Percentiles rank a stretch among this genome's conserved stretches.
Conservation (phyloP, 768 basidiomycete species). For the Erythrobasidium yunnanense region DNA sequence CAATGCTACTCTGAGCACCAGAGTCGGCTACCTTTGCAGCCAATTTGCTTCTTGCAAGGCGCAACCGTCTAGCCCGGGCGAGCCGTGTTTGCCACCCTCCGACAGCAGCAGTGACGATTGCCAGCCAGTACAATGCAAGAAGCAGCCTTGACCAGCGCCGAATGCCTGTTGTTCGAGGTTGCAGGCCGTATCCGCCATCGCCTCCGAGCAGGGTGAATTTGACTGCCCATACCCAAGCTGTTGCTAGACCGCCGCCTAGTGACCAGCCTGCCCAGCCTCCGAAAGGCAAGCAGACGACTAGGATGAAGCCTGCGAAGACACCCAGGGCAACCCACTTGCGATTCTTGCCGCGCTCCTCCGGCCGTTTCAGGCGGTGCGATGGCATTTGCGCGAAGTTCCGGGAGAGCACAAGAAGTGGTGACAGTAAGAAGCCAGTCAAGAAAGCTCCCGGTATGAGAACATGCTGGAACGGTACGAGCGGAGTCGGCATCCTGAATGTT, state of each 20-base stretch:
- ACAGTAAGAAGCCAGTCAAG: conserved; percentile 84
- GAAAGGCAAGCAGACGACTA: conserved; percentile 70
- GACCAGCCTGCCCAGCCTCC: conserved; percentile 87
- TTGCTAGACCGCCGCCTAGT: conserved; percentile 49
- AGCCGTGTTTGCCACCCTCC: conserved; percentile 91
- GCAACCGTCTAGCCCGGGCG: conserved; percentile 54
- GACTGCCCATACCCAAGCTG: conserved; percentile 36
- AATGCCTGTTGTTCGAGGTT: background rate
- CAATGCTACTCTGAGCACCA: background rate
- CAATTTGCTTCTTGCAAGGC: conserved; percentile 13
- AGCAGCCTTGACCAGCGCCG: conserved; percentile 52
- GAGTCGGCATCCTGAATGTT: conserved; percentile 86
- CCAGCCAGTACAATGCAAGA: conserved; percentile 74
- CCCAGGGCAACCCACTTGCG: conserved; percentile 71
- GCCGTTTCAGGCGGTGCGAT: conserved; percentile 54
- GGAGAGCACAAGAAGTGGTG: conserved; percentile 80
- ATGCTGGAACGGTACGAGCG: conserved; percentile 79
- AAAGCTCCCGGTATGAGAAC: conserved; percentile 86
- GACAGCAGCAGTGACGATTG: conserved; percentile 68
- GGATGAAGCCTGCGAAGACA: conserved; percentile 64
- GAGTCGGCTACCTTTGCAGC: background rate
- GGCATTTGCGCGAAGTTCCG: conserved; percentile 82
- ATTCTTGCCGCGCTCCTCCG: conserved; percentile 69
- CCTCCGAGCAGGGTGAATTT: conserved; percentile 29
- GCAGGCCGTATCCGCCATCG: conserved; percentile 30